phyloP scores from a whole-genome alignment of 805 yeast genomes.

The Suhomyces sp. region DNA sequence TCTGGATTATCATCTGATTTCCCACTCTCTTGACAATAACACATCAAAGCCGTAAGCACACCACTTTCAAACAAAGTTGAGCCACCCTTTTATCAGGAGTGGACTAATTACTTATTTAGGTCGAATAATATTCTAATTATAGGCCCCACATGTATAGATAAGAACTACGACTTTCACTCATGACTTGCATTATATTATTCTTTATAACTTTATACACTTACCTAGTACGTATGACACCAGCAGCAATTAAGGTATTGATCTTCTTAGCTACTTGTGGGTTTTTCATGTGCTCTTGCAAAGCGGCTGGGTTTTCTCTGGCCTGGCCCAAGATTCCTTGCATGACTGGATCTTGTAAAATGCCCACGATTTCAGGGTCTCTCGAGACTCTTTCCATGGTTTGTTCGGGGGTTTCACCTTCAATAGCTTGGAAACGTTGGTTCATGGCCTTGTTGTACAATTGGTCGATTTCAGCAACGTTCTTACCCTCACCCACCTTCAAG shows the following conservation, averaged over 20 bases:
- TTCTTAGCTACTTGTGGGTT: slow-evolving; percentile 90
- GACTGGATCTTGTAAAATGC: slow-evolving; percentile 88
- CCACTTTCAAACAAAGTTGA: not conserved
- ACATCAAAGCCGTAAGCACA: too few relatives aligned
- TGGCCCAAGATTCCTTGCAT: slow-evolving; percentile 94
- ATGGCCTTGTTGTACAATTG: slow-evolving; percentile 75
- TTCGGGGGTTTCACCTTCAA: slow-evolving; percentile 89
- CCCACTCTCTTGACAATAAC: not conserved
- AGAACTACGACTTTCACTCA: not conserved
- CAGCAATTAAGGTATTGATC: slow-evolving; percentile 86
- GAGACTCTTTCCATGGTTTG: slow-evolving; percentile 88
- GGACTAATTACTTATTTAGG: not conserved
- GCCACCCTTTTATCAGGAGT: not conserved
- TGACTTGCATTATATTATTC: not conserved
- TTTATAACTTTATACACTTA: slow-evolving; percentile 18
- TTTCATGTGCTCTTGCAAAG: slow-evolving; percentile 95
- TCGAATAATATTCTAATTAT: not conserved
- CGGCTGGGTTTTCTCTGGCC: slow-evolving; percentile 94
- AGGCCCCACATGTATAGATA: not conserved
- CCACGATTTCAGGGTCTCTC: slow-evolving; percentile 90
- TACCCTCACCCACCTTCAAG: slow-evolving; percentile 52
- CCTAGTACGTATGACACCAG: slow-evolving; percentile 93
- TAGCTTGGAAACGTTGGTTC: slow-evolving; percentile 73
- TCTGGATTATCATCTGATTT: not conserved
- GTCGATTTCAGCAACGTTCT: slow-evolving; percentile 72